A percentile compares a stretch with the other conserved stretches of the same genome.
Conservation (phyloP, 306 rosid genomes). For the Vicia sativa region DNA sequence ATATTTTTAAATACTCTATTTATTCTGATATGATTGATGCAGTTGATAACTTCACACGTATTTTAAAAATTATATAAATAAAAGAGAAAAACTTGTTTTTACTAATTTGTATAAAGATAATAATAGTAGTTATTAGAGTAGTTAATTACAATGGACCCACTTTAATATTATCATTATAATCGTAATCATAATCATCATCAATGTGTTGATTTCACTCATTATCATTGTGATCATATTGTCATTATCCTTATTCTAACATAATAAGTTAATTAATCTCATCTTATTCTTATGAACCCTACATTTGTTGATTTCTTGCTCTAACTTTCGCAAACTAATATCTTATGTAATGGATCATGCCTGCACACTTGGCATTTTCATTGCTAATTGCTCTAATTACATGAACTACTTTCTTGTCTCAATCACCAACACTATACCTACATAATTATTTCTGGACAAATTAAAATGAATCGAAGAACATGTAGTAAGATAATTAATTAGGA, state of each 20-base stretch:
- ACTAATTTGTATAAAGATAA: too few relatives aligned
- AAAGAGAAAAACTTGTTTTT: too few relatives aligned
- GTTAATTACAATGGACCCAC: neutral
- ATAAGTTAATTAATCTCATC: conserved; percentile 25
- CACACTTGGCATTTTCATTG: conserved; percentile 14
- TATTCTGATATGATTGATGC: too few relatives aligned
- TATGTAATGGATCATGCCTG: conserved; percentile 37
- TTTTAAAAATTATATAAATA: too few relatives aligned
- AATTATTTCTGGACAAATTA: neutral
- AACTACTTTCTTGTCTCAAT: conserved; percentile 26
- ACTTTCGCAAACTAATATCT: conserved; percentile 38
- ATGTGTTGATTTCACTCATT: conserved; percentile 12
- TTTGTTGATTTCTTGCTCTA: conserved; percentile 9
- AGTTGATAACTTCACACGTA: too few relatives aligned
- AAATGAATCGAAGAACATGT: too few relatives aligned
- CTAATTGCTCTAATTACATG: conserved; percentile 30
- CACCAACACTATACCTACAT: conserved; percentile 18
- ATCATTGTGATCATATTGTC: conserved; percentile 15
- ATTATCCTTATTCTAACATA: conserved; percentile 2
- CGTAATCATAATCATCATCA: neutral
- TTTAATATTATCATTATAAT: neutral
- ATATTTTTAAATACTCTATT: too few relatives aligned
- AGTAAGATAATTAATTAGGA: too few relatives aligned
- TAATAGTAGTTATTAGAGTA: too few relatives aligned
- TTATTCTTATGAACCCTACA: conserved; percentile 18